Evolutionary conservation across 73 alveolate species (phyloP).

Genomic region (Paramecium biaurelia): DNA sequence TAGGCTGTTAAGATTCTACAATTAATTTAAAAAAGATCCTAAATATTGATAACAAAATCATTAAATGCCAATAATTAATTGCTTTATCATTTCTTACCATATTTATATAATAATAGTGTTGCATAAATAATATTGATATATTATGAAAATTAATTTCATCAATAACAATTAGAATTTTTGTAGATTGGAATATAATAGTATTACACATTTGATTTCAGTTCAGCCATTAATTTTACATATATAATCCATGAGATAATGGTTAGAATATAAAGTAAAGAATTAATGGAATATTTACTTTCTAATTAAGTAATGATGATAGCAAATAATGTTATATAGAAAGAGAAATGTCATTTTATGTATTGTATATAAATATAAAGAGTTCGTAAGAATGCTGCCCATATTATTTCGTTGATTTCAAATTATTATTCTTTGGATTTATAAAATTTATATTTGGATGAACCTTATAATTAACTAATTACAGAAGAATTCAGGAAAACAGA

Average conservation of each 20-base stretch:
- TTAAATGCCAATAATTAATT: not conserved
- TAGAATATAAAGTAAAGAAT: not conserved
- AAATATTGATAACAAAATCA: not conserved
- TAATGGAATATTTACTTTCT: not conserved
- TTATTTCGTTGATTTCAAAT: not conserved
- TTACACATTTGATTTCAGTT: not conserved
- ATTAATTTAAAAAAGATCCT: not conserved
- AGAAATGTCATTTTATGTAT: not conserved
- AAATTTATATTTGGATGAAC: slow-evolving; percentile 33
- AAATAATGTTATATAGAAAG: not conserved
- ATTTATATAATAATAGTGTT: not conserved
- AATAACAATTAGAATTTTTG: not conserved
- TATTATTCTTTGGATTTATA: slow-evolving; percentile 10
- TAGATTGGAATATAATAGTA: not conserved
- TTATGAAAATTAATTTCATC: not conserved
- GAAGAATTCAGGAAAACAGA: not conserved
- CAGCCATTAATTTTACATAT: not conserved
- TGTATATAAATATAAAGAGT: not conserved
- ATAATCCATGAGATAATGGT: slow-evolving; percentile 3
- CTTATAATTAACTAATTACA: not conserved
- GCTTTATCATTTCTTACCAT: not conserved
- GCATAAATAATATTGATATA: not conserved
- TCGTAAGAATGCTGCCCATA: slow-evolving; percentile 43
- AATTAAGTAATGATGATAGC: not conserved
- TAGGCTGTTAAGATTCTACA: not conserved